Evolutionary conservation across 768 basidiomycete species (phyloP), one percentile per base, ranked within the genome.

Genomic region (Suillus placidus): DNA sequence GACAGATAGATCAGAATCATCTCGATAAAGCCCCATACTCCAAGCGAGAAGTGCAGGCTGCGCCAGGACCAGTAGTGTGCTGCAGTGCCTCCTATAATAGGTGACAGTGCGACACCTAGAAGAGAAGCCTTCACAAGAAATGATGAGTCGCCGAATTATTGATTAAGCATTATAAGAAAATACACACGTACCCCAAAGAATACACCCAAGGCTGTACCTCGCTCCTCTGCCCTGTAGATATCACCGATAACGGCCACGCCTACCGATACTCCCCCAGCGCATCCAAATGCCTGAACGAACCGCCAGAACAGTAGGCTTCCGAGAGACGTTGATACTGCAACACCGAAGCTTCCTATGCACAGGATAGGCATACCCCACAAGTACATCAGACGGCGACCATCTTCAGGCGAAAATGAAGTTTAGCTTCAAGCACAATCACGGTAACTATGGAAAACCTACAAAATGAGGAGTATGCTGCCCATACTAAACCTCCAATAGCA

Each of bases 351-450:
- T 0, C 84, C 87, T 2, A 87, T 58, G 32, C 82, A 78, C 35
- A 88, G 79, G 42, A 88, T 74, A 0, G 89, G 88, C 7, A 89
- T 78, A 4, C 81, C 81, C n/a, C 73, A 69, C 8, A 90, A 78
- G 67, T 88, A 90, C 6, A 89, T 76, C 0, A 83, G 82, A 23
- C 85, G 75, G 3, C 90, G 81, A 1, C 90, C 90, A 78, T 91
- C 88, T 89, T 57, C 34, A 6, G 26, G 26, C 42, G 49, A 6
- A 30, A 5, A 42, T 47, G 35, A 38, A 1, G 58, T 30, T 16
- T 30, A 10, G 26, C 35, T n/a, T 32, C 32, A 18, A 16, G 26
- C 65, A 61, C 9, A 70, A 35, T n/a, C n/a, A n/a, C n/a, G n/a
- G n/a, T 16, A 23, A 3, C 43, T n/a, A 40, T 32, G n/a, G 10